Base-by-base conservation (phyloP, 2,329 filamentous ascomycete genomes). In the Proliferodiscus dingleyae region DNA sequence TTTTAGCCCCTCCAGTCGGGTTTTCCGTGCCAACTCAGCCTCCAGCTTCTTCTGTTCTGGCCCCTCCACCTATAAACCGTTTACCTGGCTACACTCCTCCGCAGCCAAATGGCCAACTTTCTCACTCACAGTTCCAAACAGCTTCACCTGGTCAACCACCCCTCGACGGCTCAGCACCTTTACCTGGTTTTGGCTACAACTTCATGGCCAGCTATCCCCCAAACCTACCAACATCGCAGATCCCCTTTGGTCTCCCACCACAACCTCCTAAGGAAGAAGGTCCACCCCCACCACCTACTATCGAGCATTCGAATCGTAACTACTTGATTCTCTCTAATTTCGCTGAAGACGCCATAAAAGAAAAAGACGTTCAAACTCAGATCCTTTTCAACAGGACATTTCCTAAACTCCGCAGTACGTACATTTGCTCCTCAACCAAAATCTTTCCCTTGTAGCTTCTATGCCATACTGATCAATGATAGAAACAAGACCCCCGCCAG, bases 301-400 rank as follows among this genome's bases (percentile, higher is more conserved):
- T 73, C 50, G 73, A 71, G 57, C 64, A 77, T 23, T 74, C 74
- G 8, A 73, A 75, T 15, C 73, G 78, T 23, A 77, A 77, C 43
- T 69, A 82, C 8, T 68, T 82, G 5, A 75, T 80, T 42, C 70
- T 87, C 9, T 70, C 77, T 55, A 71, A 75, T 39, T 78, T 81
- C 57, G 72, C 78, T 43, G 66, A 74, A 46, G 54, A 67, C 43
- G 63, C 68, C 36, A 58, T 68, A 37, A 72, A 74, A 53, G 72
- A 75, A 41, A 73, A 74, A 46, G 72, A 77, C 42, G 68, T 73
- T 36, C 73, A 80, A 49, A 74, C 71, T 34, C 73, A 72, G 51
- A 71, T 81, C 30, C 71, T 82, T 42, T 76, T 81, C 55, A 73
- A 73, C 48, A 65, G 69, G 48, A 77, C 71, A 9, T 64, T 64